Base-by-base conservation (phyloP, 768 basidiomycete genomes). In the Infundibulicybe gibba region DNA sequence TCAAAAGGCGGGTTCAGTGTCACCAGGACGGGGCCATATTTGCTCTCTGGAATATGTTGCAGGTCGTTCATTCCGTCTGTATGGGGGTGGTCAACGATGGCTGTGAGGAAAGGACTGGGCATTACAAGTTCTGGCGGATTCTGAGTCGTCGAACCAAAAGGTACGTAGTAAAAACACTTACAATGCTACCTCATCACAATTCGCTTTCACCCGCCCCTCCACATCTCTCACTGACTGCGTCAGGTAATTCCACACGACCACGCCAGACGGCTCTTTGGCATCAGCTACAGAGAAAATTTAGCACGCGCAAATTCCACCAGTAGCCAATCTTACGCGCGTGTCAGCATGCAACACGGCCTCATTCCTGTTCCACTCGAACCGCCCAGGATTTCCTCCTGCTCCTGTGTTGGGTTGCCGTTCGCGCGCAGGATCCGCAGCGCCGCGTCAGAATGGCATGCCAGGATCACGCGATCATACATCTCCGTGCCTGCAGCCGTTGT, bases 241-340 rank as follows among this genome's bases (percentile, higher is more conserved):
- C n/a, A 88, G 61, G 58, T 86, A 89, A 60, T 89, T 90, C 87
- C 87, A 90, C 83, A 83, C 0, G 85, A 83, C 83, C 87, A 90
- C 0, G 84, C 85, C 10, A 66, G 51, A 15, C 75, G 66, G 41
- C 68, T 67, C 47, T 67, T 68, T 0, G 87, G 89, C 85, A 90
- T 88, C 12, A 90, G 59, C 84, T 87, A 40, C 6, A 20, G 13
- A 17, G 14, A 25, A 8, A 25, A 25, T 25, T 43, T 2, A 15
- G 43, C 15, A 19, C 16, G n/a, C 5, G 21, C 6, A 32, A n/a
- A 25, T 12, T 17, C 14, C 13, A 5, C 13, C 15, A 30, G 40
- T 34, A 14, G 5, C 17, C 33, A n/a, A 20, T 66, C 76, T 48
- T 49, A 87, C 86, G 44, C 63, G 62, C 38, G 72, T 62, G 56